These are phyloP conservation scores for Aurantiochytrium sp. DNA, from an alignment of 108 stramenopile genomes.

Conservation along the genomic window DNA sequence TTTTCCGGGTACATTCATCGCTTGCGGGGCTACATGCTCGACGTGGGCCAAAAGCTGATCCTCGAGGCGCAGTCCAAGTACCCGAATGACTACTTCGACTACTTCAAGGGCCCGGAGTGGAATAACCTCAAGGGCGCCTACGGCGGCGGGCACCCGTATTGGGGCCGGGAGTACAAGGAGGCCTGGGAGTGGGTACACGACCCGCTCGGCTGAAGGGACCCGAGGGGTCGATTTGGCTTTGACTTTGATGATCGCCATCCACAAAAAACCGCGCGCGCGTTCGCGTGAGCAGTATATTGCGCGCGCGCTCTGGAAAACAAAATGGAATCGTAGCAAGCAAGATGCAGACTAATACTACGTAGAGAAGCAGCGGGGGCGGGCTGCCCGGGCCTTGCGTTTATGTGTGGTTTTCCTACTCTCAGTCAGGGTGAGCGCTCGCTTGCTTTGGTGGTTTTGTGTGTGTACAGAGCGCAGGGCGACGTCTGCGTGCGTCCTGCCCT, in stretches of 20 bases:
- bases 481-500: no score
- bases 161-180: slow-evolving; percentile 29
- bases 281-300: background rate
- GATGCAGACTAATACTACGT: no score
- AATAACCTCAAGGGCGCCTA: background rate
- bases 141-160: slow-evolving; percentile 11
- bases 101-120: slow-evolving; percentile 7
- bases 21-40: slow-evolving; percentile 3
- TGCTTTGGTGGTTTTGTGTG: no score
- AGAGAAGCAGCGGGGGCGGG: no score
- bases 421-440: no score
- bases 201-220: background rate
- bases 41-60: slow-evolving; percentile 9
- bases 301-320: no score
- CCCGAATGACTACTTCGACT: slow-evolving; percentile 3
- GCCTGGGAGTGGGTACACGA: slow-evolving; percentile 23
- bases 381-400: no score
- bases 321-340: no score
- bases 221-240: background rate
- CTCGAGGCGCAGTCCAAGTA: slow-evolving; percentile 26
- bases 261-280: background rate
- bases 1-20: slow-evolving; percentile 21
- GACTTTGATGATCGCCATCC: background rate
- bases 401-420: no score
- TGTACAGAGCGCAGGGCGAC: no score